Evolutionary conservation across 2,329 filamentous ascomycete genomes (phyloP).

Genomic region (Fusarium goolgardi): DNA sequence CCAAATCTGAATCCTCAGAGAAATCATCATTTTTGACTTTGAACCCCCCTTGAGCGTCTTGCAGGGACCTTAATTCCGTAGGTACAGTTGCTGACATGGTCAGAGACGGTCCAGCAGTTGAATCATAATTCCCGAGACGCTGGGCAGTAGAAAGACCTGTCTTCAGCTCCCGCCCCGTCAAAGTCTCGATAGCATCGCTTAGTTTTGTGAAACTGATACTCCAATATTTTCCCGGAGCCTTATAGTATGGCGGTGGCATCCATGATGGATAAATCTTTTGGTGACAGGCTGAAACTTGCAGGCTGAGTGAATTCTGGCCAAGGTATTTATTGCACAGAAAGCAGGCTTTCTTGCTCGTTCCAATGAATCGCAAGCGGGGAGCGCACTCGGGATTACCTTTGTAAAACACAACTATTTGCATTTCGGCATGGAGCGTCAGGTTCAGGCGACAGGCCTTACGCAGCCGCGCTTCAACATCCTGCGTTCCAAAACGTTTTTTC

Average conservation of each 20-base stretch:
- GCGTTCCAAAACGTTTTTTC: not conserved
- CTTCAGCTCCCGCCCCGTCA: not conserved
- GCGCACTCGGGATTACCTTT: constrained; percentile 39
- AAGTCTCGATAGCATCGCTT: not conserved
- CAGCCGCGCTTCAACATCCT: constrained; percentile 22
- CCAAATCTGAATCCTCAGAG: not conserved
- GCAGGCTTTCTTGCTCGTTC: constrained; percentile 51
- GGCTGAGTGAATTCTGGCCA: constrained; percentile 38
- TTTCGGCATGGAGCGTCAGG: constrained; percentile 49
- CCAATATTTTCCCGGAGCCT: too few species aligned
- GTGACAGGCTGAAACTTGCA: constrained; percentile 47
- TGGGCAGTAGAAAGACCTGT: not conserved
- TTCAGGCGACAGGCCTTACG: constrained; percentile 34
- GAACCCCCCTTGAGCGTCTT: rapidly evolving
- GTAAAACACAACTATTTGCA: constrained; percentile 50
- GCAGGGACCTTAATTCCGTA: not conserved
- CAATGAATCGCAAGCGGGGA: constrained; percentile 46
- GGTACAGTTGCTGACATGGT: constrained; percentile 3
- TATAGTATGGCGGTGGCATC: constrained; percentile 40
- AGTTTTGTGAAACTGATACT: not conserved
- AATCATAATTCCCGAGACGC: not conserved
- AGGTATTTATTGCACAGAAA: constrained; percentile 49
- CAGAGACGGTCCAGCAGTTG: constrained; percentile 11
- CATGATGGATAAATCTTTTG: constrained; percentile 51
- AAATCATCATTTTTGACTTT: not conserved